Base-by-base conservation (phyloP, 495 filamentous ascomycete genomes). In the Daldinia caldariorum region DNA sequence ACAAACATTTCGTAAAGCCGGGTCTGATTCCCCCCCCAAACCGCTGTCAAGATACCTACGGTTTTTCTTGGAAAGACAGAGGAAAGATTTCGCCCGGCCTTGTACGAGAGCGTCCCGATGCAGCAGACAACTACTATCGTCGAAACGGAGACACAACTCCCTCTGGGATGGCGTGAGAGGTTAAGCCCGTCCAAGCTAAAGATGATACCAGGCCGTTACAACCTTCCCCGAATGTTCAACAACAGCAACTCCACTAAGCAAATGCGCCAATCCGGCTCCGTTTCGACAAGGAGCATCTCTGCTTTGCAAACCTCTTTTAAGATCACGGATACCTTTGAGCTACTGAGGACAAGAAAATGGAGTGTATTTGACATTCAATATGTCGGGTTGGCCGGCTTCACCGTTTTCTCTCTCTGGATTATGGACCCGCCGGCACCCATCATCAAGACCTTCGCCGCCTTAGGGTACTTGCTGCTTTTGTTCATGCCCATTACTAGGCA, bases 351-450 rank as follows among this genome's bases (percentile, higher is more conserved):
- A 51, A 90, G 94, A 75, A 87, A 85, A 59, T 98, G 94, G 94
- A 91, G 89, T 3, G 79, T 89, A 64, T 93, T 93, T 79, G 94
- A 98, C 81, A 87, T 89, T 57, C 94, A 97, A 77, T 94, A 98
- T 74, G 73, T 94, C 20, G 77, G 94, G 26, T 76, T 95, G 34
- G 83, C 91, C 50, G 86, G 90, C 34, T 76, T 93, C 50, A 88
- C 86, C 71, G 87, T 95, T 66, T 97, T 97, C 80, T 92, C 90
- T 34, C 83, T 97, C 38, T 92, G 83, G 68, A 87, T 97, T 67
- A 54, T 71, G 55, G 91, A 93, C 58, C 89, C 92, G 72, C 81
- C 85, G 6, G 91, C 92, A 1, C 90, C 90, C 3, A 85, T 96
- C 39, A 76, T 86, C 22, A 97, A 97, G 83, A 90, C 87, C 14